Evolutionary conservation across 2,329 filamentous ascomycete species (phyloP).

Genomic region (Colletotrichum eremochloae): DNA sequence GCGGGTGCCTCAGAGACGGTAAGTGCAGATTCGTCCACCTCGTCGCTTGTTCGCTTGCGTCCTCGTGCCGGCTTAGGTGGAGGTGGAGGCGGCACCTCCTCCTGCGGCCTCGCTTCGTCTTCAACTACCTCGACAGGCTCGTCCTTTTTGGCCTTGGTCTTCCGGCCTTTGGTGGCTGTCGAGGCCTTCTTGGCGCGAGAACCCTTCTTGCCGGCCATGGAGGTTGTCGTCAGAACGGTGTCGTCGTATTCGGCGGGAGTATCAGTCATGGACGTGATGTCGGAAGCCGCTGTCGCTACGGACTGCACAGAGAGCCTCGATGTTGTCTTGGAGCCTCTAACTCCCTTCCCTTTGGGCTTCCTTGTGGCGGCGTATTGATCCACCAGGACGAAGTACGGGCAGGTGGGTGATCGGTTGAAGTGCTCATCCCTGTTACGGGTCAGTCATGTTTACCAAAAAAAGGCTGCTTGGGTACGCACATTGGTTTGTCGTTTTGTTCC

Average conservation of each 20-base stretch:
- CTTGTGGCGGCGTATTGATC: slow-evolving; percentile 69
- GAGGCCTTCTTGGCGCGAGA: slow-evolving; percentile 68
- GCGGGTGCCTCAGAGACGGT: slow-evolving; percentile 62
- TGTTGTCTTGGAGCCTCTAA: slow-evolving; percentile 72
- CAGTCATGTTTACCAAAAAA: not conserved
- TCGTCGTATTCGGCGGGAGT: slow-evolving; percentile 66
- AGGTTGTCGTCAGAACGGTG: slow-evolving; percentile 71
- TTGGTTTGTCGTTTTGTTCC: slow-evolving; percentile 92
- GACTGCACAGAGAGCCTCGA: slow-evolving; percentile 76
- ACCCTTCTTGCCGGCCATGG: slow-evolving; percentile 66
- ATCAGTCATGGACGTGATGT: slow-evolving; percentile 63
- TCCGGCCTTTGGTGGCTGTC: slow-evolving; percentile 64
- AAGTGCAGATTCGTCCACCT: slow-evolving; percentile 63
- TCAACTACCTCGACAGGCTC: slow-evolving; percentile 61
- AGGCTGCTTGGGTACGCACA: slow-evolving; percentile 64
- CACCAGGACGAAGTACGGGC: slow-evolving; percentile 83
- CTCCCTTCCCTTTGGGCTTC: slow-evolving; percentile 68
- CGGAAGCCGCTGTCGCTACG: slow-evolving; percentile 63
- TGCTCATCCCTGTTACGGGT: slow-evolving; percentile 81
- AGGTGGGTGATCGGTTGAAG: slow-evolving; percentile 80
- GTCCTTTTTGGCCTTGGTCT: slow-evolving; percentile 66
- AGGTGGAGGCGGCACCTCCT: slow-evolving; percentile 52
- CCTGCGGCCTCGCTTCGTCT: slow-evolving; percentile 46
- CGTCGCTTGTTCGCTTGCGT: slow-evolving; percentile 74
- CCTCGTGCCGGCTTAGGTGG: slow-evolving; percentile 62